These are phyloP conservation scores for Colletotrichum tropicale DNA, from an alignment of 2,329 filamentous ascomycete species.

Conservation along the genomic window DNA sequence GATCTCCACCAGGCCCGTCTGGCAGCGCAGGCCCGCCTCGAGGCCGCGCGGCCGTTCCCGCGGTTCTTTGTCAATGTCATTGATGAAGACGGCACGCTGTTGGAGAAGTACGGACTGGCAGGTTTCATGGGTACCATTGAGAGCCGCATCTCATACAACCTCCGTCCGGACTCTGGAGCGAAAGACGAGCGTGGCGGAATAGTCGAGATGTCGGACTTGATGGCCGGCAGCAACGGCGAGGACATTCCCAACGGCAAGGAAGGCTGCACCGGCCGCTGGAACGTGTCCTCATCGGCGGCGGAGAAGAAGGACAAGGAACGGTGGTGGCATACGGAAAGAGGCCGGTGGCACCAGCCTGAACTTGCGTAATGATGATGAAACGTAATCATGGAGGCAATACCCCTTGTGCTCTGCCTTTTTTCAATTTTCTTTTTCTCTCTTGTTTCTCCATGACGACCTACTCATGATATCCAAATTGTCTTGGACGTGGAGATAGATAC, in stretches of 20 bases:
- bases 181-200: conserved; percentile 62
- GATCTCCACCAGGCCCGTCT: conserved; percentile 59
- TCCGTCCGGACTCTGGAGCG: conserved; percentile 62
- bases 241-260: conserved; percentile 35
- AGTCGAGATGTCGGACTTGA: conserved; percentile 55
- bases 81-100: conserved; percentile 54
- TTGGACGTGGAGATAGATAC: not conserved
- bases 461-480: conserved; percentile 6
- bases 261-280: conserved; percentile 54
- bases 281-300: conserved; percentile 36
- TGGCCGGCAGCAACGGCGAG: conserved; percentile 50
- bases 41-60: conserved; percentile 58
- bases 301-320: conserved; percentile 53
- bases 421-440: not conserved
- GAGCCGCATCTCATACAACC: conserved; percentile 64
- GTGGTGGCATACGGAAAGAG: conserved; percentile 57
- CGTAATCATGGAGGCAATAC: not conserved
- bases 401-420: not conserved
- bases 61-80: conserved; percentile 64
- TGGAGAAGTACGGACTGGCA: conserved; percentile 59
- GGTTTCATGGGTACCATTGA: conserved; percentile 66
- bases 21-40: conserved; percentile 69
- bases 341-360: conserved; percentile 41
- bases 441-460: not conserved
- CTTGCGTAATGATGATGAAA: conserved; percentile 6